Conservation (phyloP, 257 asterid species). For the Coffea canephora region DNA sequence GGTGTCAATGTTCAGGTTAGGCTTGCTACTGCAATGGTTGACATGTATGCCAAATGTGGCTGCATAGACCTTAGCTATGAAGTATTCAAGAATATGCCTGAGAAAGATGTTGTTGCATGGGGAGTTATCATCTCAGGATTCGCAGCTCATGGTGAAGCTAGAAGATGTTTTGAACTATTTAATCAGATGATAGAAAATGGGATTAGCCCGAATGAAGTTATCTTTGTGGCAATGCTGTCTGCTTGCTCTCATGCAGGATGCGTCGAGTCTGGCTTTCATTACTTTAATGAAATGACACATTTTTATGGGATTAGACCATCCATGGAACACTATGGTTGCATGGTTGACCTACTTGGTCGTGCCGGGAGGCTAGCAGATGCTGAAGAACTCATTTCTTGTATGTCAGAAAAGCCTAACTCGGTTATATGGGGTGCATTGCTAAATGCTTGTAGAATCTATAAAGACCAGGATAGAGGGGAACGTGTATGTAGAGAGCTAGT, state of each 20-base stretch:
- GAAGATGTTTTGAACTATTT: slow-evolving; percentile 23
- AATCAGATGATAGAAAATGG: slow-evolving; percentile 22
- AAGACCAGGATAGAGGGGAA: slow-evolving; percentile 22
- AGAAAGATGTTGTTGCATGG: slow-evolving; percentile 32
- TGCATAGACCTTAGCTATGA: slow-evolving; percentile 25
- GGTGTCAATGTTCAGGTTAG: background rate
- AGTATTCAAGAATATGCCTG: slow-evolving; percentile 18
- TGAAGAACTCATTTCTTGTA: slow-evolving; percentile 22
- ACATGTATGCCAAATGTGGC: slow-evolving; percentile 39
- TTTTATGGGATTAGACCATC: slow-evolving; percentile 25
- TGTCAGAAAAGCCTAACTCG: slow-evolving; percentile 24
- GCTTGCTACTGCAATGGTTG: slow-evolving; percentile 27
- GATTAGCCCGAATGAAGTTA: slow-evolving; percentile 20
- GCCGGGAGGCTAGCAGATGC: slow-evolving; percentile 20
- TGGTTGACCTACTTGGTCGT: slow-evolving; percentile 32
- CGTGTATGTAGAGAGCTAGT: slow-evolving; percentile 11
- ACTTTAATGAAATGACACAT: slow-evolving; percentile 25
- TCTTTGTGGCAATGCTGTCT: slow-evolving; percentile 26
- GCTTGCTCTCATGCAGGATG: slow-evolving; percentile 35
- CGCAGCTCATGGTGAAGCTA: slow-evolving; percentile 23
- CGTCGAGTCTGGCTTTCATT: slow-evolving; percentile 21
- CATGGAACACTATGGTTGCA: slow-evolving; percentile 36
- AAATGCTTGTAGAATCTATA: slow-evolving; percentile 26
- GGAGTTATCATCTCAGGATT: slow-evolving; percentile 32
- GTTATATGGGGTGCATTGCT: slow-evolving; percentile 33